Base-by-base conservation (phyloP, 1,284 basidiomycete genomes). In the Rhodotorula sp. region DNA sequence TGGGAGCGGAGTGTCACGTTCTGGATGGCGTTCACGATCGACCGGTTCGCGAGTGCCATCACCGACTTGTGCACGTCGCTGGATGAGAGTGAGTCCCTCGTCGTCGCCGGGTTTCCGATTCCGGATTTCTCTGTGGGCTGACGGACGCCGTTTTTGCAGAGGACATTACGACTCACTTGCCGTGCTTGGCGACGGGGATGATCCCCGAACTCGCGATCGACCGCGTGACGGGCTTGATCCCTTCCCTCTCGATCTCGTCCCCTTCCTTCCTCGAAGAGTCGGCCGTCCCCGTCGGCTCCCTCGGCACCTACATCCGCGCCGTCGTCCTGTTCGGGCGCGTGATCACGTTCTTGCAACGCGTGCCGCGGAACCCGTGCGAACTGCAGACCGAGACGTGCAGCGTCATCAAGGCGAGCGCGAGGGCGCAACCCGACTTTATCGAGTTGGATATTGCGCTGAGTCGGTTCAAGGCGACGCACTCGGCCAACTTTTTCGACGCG, bases 11-110 rank as follows among this genome's bases (percentile, higher is more conserved):
- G 54, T 14, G 60, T 49, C 49, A 76, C 75, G 21, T 76, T 74
- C 43, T 76, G 73, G 73, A 47, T 66, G 54, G 73, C 73, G 46
- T 76, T 76, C 52, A 67, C 73, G 20, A 68, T 76, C n/a, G 75
- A 76, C 52, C 68, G 75, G n/a, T 73, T 69, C 43, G 69, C 70
- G 21, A 74, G 72, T 31, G 72, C 72, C 5, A 68, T 64, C n/a
- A 76, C 73, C 5, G 39, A 71, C 68, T 57, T 54, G 63, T 57
- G 63, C 54, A 64, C 63, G 8, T 70, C 72, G 56, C 72, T 76
- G 39, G 75, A 76, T 47, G 75, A 76, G 59, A 62, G 62, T 64
- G 54, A 54, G 62, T 64, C 2, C 16, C 12, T 34, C 34, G 34
- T 34, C 7, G 23, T 8, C 10, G 20, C 20, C 47, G 54, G 23